Evolutionary conservation across 345 rosid species (phyloP).

Genomic region (Angophora floribunda): DNA sequence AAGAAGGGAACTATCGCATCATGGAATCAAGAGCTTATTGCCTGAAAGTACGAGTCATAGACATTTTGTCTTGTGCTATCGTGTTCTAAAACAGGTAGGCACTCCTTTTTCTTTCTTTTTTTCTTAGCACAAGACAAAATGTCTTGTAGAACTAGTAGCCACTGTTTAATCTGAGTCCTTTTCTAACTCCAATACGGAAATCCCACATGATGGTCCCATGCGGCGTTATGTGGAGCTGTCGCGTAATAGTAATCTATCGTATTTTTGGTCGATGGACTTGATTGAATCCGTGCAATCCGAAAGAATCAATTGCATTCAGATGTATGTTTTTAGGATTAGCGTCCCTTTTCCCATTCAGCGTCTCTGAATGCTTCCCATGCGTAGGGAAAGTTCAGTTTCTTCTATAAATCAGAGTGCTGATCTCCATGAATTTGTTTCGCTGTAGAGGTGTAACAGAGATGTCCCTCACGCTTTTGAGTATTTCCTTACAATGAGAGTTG

Average conservation of each 20-base stretch:
- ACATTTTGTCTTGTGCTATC: not conserved
- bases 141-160: not conserved
- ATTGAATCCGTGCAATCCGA: not conserved
- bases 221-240: not conserved
- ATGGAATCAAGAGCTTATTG: not conserved
- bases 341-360: not conserved
- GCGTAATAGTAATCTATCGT: not conserved
- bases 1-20: not conserved
- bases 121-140: too few relatives aligned
- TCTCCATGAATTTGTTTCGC: not conserved
- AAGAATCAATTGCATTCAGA: not conserved
- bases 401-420: not conserved
- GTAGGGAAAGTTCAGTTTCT: not conserved
- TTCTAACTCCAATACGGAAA: not conserved
- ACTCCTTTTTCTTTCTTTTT: rapidly evolving
- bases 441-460: not conserved
- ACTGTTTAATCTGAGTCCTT: rapidly evolving
- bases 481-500: not conserved
- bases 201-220: not conserved
- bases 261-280: not conserved
- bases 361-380: not conserved
- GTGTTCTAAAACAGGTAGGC: not conserved
- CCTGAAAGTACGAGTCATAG: not conserved
- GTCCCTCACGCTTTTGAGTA: not conserved
- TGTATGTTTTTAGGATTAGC: not conserved